Evolutionary conservation across 805 yeast species (phyloP).

Genomic region (Metschnikowia drakensbergensis): DNA sequence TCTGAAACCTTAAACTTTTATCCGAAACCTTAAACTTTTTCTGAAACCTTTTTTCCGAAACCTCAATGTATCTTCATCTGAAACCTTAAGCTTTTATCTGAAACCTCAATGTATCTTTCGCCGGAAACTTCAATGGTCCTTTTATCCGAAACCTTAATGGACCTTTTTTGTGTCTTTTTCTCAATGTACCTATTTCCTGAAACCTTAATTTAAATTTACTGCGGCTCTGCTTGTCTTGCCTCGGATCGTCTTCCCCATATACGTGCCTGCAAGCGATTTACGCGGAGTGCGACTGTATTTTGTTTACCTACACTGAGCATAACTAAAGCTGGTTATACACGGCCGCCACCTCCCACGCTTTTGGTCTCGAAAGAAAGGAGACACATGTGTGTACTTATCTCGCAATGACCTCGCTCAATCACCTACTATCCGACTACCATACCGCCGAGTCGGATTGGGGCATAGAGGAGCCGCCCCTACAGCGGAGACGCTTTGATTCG

Average conservation of each 20-base stretch:
- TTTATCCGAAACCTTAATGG: too few relatives aligned
- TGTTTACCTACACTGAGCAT: neutral
- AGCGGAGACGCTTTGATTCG: conserved; percentile 13
- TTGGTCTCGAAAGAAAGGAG: neutral
- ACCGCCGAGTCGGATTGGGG: conserved; percentile 25
- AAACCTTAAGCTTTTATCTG: too few relatives aligned
- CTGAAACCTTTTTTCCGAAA: too few relatives aligned
- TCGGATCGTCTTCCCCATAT: neutral
- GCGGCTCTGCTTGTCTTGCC: neutral
- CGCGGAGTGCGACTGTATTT: conserved; percentile 3
- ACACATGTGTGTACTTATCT: neutral
- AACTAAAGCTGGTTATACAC: neutral
- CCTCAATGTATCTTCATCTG: too few relatives aligned
- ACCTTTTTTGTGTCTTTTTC: too few relatives aligned
- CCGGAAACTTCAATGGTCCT: too few relatives aligned
- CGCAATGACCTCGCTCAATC: conserved; percentile 3
- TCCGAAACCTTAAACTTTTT: too few relatives aligned
- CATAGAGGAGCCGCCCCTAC: conserved; percentile 16
- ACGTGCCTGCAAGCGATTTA: neutral
- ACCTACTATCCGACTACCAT: conserved; percentile 10
- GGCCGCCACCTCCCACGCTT: neutral
- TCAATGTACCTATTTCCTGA: neutral
- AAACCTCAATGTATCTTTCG: too few relatives aligned
- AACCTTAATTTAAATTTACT: neutral
- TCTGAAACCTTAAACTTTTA: too few relatives aligned